Percentiles rank a stretch among this genome's conserved stretches.
Conservation (phyloP, 495 filamentous ascomycete species). For the Penicillium parvum region DNA sequence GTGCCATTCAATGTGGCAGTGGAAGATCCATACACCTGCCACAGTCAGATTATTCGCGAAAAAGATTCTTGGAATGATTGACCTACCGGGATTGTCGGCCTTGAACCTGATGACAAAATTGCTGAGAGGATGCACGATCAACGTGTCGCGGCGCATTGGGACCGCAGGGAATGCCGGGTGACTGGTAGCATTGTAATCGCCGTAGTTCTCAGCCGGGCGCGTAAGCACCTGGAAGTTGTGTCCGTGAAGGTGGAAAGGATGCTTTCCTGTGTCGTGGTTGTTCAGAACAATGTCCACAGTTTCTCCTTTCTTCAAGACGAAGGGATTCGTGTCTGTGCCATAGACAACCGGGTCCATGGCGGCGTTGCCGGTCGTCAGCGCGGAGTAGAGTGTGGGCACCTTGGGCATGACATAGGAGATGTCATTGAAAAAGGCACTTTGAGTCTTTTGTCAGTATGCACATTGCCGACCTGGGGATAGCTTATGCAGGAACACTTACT, state of each 20-base stretch:
- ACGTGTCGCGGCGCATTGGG: conserved; percentile 54
- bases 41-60: no score
- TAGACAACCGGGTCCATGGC: conserved; percentile 66
- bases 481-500: no score
- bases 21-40: conserved; percentile 55
- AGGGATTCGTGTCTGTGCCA: conserved; percentile 65
- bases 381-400: conserved; percentile 78
- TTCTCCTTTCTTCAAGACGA: conserved; percentile 62
- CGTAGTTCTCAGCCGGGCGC: conserved; percentile 39
- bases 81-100: conserved; percentile 63
- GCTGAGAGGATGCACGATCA: conserved; percentile 51
- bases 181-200: conserved; percentile 37
- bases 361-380: conserved; percentile 55
- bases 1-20: conserved; percentile 72
- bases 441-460: no score
- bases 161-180: conserved; percentile 29
- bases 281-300: conserved; percentile 77
- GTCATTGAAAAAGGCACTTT: conserved; percentile 80
- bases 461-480: no score
- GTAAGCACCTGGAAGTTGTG: conserved; percentile 74
- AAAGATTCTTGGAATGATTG: no score
- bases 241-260: conserved; percentile 88
- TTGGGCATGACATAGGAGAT: conserved; percentile 70
- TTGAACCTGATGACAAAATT: conserved; percentile 65
- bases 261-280: conserved; percentile 67